Evolutionary conservation across 495 filamentous ascomycete species (phyloP).

Genomic region (Hamigera avellanea): DNA sequence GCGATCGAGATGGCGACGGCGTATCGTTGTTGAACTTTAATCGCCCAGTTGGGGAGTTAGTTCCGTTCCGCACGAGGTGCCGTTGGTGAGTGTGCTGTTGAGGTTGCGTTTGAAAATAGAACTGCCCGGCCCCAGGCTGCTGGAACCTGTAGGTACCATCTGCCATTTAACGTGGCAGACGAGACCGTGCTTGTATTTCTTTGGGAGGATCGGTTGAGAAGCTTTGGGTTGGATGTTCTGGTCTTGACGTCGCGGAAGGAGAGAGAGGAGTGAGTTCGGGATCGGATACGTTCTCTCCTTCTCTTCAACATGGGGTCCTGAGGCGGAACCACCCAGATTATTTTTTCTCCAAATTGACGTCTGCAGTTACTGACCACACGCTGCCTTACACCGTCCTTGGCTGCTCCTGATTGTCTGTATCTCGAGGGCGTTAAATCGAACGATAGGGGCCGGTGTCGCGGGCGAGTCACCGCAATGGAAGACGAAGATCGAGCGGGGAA

Average conservation of each 20-base stretch:
- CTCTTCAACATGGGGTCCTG: conserved; percentile 40
- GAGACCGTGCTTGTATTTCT: conserved; percentile 26
- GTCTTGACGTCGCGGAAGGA: conserved; percentile 13
- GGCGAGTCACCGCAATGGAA: conserved; percentile 21
- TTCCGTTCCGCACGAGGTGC: conserved; percentile 44
- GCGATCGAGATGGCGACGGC: conserved; percentile 58
- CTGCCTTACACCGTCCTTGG: no score
- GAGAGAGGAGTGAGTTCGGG: conserved; percentile 25
- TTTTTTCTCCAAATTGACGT: conserved; percentile 5
- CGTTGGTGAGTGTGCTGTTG: conserved; percentile 39
- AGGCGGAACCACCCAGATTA: conserved; percentile 23
- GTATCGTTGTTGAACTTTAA: conserved; percentile 48
- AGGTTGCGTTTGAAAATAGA: conserved; percentile 44
- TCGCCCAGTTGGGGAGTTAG: conserved; percentile 34
- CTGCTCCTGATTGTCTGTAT: no score
- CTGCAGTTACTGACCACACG: conserved; percentile 5
- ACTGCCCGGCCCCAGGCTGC: conserved; percentile 57
- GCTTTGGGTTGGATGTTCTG: conserved; percentile 9
- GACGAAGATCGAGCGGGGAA: conserved; percentile 7
- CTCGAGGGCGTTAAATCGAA: conserved; percentile 11
- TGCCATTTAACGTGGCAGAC: conserved; percentile 60
- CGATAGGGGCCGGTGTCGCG: conserved; percentile 20
- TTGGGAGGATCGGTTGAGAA: conserved; percentile 15
- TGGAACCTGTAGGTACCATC: conserved; percentile 72
- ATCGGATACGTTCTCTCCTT: conserved; percentile 38